These are phyloP conservation scores for Coniella lustricola DNA, from an alignment of 2,329 filamentous ascomycete species.

Conservation along the genomic window DNA sequence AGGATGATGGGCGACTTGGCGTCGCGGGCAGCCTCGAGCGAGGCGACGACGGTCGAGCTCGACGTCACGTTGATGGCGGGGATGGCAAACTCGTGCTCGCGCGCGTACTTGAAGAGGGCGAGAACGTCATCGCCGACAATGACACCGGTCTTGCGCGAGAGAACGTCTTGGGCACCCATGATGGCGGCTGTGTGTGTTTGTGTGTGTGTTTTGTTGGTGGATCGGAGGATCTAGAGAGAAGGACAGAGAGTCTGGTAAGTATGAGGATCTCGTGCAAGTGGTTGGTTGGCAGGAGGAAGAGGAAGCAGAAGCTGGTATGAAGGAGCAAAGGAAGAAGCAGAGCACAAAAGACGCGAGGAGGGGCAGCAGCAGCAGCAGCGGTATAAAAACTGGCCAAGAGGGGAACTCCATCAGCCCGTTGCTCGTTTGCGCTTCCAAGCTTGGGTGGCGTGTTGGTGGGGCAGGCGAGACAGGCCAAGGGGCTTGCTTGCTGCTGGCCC, in stretches of 20 bases:
- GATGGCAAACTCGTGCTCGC: conserved; percentile 82
- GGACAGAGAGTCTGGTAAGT: background rate
- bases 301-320: no score
- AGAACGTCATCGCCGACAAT: conserved; percentile 43
- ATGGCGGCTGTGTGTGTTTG: background rate
- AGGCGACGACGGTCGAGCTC: conserved; percentile 67
- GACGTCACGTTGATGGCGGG: conserved; percentile 92
- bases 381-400: background rate
- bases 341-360: background rate
- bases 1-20: conserved; percentile 87
- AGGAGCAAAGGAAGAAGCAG: background rate
- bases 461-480: background rate
- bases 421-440: background rate
- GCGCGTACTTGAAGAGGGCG: conserved; percentile 80
- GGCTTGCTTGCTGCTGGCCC: conserved; percentile 3
- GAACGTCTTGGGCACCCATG: conserved; percentile 45
- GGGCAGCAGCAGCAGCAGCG: conserved; percentile 1
- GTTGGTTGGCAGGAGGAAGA: no score
- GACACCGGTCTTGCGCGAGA: conserved; percentile 58
- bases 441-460: conserved; percentile 7
- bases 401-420: no score
- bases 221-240: no score
- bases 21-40: conserved; percentile 92
- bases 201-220: background rate
- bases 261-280: no score